Conservation (phyloP, 2,329 filamentous ascomycete genomes). For the Fusarium acutatum region DNA sequence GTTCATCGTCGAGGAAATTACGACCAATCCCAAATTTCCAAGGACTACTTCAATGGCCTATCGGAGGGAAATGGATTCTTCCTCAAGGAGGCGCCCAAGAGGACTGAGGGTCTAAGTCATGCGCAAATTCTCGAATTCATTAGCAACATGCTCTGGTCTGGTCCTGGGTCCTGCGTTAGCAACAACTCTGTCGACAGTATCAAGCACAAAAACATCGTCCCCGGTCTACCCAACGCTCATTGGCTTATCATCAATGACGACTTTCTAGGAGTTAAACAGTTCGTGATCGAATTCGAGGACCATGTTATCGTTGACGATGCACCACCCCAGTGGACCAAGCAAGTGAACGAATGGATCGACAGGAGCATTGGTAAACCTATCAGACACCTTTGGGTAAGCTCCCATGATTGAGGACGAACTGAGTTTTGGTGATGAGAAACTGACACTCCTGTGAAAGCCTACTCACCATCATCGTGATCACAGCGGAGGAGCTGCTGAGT, state of each 20-base stretch:
- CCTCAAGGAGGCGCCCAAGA: neutral
- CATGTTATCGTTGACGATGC: neutral
- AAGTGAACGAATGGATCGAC: neutral
- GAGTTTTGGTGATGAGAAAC: neutral
- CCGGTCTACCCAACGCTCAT: neutral
- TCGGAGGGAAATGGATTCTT: fast-evolving
- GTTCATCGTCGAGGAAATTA: no score
- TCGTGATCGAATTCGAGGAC: neutral
- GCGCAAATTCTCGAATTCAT: neutral
- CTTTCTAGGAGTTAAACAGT: neutral
- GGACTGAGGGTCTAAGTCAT: neutral
- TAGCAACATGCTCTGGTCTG: neutral
- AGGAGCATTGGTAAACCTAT: neutral
- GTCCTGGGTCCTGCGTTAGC: neutral
- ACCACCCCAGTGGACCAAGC: neutral
- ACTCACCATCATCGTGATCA: neutral
- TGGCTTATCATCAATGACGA: neutral
- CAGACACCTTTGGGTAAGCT: neutral
- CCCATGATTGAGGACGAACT: fast-evolving
- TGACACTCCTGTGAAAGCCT: neutral
- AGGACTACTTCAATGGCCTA: no score
- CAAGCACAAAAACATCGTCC: neutral
- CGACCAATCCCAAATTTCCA: no score
- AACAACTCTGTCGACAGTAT: neutral
- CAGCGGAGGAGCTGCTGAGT: neutral